Conservation (phyloP, 2,329 filamentous ascomycete genomes). For the Fusarium sp. region DNA sequence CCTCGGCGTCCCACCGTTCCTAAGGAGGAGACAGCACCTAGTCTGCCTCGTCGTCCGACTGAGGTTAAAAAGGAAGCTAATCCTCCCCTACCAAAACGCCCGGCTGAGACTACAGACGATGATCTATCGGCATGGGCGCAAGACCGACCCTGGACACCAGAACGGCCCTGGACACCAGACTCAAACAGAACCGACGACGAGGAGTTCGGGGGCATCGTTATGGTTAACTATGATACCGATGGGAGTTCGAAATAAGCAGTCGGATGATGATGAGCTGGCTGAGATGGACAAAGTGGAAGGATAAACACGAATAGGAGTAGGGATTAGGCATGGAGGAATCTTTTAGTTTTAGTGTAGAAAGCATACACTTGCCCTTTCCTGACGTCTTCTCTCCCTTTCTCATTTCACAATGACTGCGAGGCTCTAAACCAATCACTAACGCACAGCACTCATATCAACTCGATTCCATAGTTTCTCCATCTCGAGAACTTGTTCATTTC, state of each 20-base stretch:
- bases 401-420: too few relatives aligned
- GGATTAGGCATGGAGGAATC: neutral
- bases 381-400: too few relatives aligned
- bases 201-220: slow-evolving; percentile 49
- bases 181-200: slow-evolving; percentile 48
- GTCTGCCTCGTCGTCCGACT: slow-evolving; percentile 26
- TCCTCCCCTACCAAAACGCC: slow-evolving; percentile 33
- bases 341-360: neutral
- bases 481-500: too few relatives aligned
- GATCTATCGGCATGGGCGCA: slow-evolving; percentile 7
- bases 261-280: neutral
- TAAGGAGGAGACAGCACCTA: slow-evolving; percentile 11
- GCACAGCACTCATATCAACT: too few relatives aligned
- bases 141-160: slow-evolving; percentile 40
- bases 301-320: neutral
- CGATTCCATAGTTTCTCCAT: too few relatives aligned
- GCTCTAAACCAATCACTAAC: neutral
- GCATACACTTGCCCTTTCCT: neutral
- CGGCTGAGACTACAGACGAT: slow-evolving; percentile 13
- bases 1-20: slow-evolving; percentile 12
- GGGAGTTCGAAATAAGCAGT: slow-evolving; percentile 14
- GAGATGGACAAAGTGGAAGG: neutral
- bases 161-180: slow-evolving; percentile 41
- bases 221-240: slow-evolving; percentile 51
- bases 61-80: slow-evolving; percentile 9